A percentile compares a stretch with the other conserved stretches of the same genome.
phyloP scores from a whole-genome alignment of 257 asterid species.

The Ilex aquifolium region DNA sequence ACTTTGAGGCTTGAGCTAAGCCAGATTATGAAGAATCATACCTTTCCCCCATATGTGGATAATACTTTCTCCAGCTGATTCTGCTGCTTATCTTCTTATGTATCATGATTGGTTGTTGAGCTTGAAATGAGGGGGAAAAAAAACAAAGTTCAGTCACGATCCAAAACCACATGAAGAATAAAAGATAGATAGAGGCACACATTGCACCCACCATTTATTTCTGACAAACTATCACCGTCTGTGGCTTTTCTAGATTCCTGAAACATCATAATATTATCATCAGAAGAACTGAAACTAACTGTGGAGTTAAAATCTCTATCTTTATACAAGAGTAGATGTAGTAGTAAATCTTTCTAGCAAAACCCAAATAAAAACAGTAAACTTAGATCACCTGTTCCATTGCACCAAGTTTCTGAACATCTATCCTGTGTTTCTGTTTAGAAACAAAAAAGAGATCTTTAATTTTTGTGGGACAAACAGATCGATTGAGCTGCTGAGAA shows the following conservation, averaged over 20 bases:
- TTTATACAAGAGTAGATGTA: slow-evolving; percentile 55
- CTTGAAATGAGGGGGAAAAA: slow-evolving; percentile 13
- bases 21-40: slow-evolving; percentile 10
- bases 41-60: slow-evolving; percentile 33
- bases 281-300: slow-evolving; percentile 26
- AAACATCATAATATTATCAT: slow-evolving; percentile 18
- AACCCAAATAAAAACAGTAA: not conserved
- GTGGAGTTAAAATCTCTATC: slow-evolving; percentile 40
- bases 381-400: slow-evolving; percentile 53
- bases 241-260: slow-evolving; percentile 29
- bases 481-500: not conserved
- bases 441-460: slow-evolving; percentile 16
- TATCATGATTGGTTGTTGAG: slow-evolving; percentile 44
- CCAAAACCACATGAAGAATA: not conserved
- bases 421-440: slow-evolving; percentile 58
- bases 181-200: not conserved
- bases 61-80: slow-evolving; percentile 24
- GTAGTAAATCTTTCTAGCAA: slow-evolving; percentile 13
- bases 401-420: slow-evolving; percentile 51
- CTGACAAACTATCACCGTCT: slow-evolving; percentile 14
- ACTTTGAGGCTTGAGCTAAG: not conserved
- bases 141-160: slow-evolving; percentile 5
- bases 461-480: not conserved
- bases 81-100: slow-evolving; percentile 21
- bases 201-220: slow-evolving; percentile 48